Base-by-base conservation (phyloP, 495 filamentous ascomycete species). In the Penicillium coffeae region DNA sequence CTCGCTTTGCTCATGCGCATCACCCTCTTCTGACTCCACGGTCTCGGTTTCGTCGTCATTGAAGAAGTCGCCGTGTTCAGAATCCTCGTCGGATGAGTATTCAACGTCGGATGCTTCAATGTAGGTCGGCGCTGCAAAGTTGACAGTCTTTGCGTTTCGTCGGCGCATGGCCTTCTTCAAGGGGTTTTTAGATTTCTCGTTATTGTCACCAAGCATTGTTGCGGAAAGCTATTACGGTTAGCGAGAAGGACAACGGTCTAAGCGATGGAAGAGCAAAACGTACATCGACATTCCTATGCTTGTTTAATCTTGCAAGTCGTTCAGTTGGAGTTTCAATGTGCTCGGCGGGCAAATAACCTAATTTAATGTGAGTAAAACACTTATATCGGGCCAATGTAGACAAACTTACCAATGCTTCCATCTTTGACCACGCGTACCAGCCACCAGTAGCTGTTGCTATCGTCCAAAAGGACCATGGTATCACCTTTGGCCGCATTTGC, bases 381-480 rank as follows among this genome's bases (percentile, higher is more conserved):
- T 14, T 18, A 35, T n/a, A 37, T n/a, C n/a, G n/a, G n/a, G n/a
- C n/a, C n/a, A 32, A 41, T 47, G 38, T 12, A 21, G 21, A 39
- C 2, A 8, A 36, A 52, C 83, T 30, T 74, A 96, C 92, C 93
- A 66, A 98, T 97, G 60, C 90, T 96, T 60, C 85, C 90, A 66
- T 97, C 94, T 68, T 96, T 96, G 10, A 96, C 90, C 15, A 99
- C 89, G 43, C 92, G 79, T 12, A 99, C 93, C 33, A 99, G 81
- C 93, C 93, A 99, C 93, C 93, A 99, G 64, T 99, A 99, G 66
- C 90, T 96, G 72, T 99, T 99, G 65, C 89, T 96, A 59, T 99
- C 93, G 64, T 97, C 93, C n/a, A 99, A 79, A 34, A 99, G 81
- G n/a, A 96, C 90, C 93, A 99, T 99, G 13, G 91, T 96, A 60